Evolutionary conservation across 768 basidiomycete species (phyloP), one percentile per base, ranked within the genome.

Genomic region (Mycena amicta): DNA sequence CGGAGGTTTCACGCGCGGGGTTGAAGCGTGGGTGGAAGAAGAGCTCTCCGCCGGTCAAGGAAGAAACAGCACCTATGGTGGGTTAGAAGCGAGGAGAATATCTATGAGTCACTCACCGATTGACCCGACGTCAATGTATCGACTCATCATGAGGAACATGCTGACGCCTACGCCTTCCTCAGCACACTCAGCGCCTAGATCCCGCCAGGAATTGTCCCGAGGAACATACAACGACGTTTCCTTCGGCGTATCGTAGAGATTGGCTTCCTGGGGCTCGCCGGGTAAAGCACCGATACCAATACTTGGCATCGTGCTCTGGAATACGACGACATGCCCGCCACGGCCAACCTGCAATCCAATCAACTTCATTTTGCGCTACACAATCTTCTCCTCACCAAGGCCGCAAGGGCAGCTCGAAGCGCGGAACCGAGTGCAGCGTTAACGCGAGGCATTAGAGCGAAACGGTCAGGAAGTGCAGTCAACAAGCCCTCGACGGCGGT

Each of bases 11-110:
- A 50, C 89, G 82, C 5, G 72, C 70, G 3, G 84, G 80, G 52
- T 88, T 82, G 70, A 93, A 99, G n/a, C 92, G 83, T 8, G 96
- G 97, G 67, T 95, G 90, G 76, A 89, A 96, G 74, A 90, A 95
- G 1, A 96, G 66, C 56, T 95, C 93, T 20, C 97, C 97, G 15
- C 97, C 97, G 5, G 93, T 93, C 12, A 85, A 69, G 0, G 86
- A 86, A 0, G 89, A 70, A 5, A 95, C 80, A 3, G 80, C 72
- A 41, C 89, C 90, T 88, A 59, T 13, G 26, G 11, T 33, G n/a
- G 16, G 11, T 5, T 22, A 15, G 16, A 39, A 53, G 22, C 52
- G 47, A 25, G 11, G 37, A 56, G 29, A 56, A 39, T 49, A 57
- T 29, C 5, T 59, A 3, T 25, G 23, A 53, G 27, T 28, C 22